Percentiles rank a stretch among this genome's conserved stretches.
Evolutionary conservation across 441 rosid genomes (phyloP).

Genomic region (Erysimum pusillum): DNA sequence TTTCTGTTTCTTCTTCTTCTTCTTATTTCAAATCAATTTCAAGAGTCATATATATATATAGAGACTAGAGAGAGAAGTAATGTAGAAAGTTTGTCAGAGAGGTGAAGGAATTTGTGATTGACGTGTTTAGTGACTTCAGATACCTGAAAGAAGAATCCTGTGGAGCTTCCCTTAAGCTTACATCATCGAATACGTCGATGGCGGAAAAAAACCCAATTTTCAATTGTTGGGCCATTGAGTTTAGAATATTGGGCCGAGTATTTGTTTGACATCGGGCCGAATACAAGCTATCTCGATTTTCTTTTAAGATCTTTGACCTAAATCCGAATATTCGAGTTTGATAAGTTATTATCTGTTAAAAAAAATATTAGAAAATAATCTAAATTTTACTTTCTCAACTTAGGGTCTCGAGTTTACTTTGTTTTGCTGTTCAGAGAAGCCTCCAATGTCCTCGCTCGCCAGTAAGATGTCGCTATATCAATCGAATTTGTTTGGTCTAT

Average conservation of each 20-base stretch:
- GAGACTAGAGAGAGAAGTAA: not conserved
- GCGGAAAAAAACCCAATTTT: conserved; percentile 35
- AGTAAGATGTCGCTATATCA: no score
- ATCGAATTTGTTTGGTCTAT: no score
- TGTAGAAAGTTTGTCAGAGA: conserved; percentile 25
- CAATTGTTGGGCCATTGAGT: conserved; percentile 26
- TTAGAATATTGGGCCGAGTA: conserved; percentile 12
- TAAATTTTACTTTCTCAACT: no score
- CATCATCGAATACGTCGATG: conserved; percentile 41
- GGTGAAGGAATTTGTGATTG: conserved; percentile 45
- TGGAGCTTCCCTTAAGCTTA: conserved; percentile 26
- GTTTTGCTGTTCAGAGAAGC: no score
- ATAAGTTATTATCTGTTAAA: no score
- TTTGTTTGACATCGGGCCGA: no score
- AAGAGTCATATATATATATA: conserved; percentile 15
- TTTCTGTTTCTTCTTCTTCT: conserved; percentile 10
- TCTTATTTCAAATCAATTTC: conserved; percentile 1
- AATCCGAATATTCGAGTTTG: no score
- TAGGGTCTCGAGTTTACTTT: no score
- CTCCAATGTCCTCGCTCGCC: no score
- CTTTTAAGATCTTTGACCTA: no score
- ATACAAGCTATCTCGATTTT: no score
- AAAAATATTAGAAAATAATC: no score
- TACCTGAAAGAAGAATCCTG: conserved; percentile 29
- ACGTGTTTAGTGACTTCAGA: conserved; percentile 44